These are phyloP conservation scores for Thermothelomyces thermophilus DNA, from an alignment of 2,329 filamentous ascomycete genomes.

Conservation along the genomic window DNA sequence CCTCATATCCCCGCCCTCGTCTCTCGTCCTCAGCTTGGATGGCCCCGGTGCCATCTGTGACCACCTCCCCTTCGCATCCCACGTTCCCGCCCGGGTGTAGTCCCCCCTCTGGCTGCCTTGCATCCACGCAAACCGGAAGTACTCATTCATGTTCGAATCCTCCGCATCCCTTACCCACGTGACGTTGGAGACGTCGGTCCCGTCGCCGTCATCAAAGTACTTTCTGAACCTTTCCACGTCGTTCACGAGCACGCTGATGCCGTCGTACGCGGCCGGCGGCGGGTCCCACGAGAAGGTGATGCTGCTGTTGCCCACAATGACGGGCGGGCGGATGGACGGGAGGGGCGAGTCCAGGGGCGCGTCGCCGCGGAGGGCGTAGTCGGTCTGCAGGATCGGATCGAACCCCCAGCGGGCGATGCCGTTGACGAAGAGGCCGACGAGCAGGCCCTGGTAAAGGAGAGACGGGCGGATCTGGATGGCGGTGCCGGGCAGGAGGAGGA, in stretches of 20 bases:
- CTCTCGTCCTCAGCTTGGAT: constrained; percentile 37
- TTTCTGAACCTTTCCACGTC: constrained; percentile 76
- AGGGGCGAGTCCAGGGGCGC: constrained; percentile 57
- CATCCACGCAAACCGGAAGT: constrained; percentile 73
- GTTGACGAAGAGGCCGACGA: constrained; percentile 89
- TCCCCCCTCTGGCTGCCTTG: constrained; percentile 58
- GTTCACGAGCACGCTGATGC: constrained; percentile 74
- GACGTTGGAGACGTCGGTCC: constrained; percentile 37
- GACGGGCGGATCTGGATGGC: constrained; percentile 79
- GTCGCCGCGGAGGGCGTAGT: constrained; percentile 62
- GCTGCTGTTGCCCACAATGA: constrained; percentile 39
- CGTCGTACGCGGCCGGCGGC: constrained; percentile 54
- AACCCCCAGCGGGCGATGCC: constrained; percentile 93
- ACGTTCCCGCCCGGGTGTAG: constrained; percentile 69
- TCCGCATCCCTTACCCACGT: constrained; percentile 53
- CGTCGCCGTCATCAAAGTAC: constrained; percentile 55
- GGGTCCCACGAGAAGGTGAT: constrained; percentile 56
- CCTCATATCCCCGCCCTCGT: neutral
- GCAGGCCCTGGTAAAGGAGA: constrained; percentile 79
- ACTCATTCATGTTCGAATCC: constrained; percentile 49
- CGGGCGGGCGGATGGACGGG: constrained; percentile 44
- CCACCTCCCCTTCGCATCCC: constrained; percentile 61
- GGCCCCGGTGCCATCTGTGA: constrained; percentile 57
- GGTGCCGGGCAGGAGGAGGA: constrained; percentile 82
- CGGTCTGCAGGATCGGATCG: constrained; percentile 79